Evolutionary conservation across 2,329 filamentous ascomycete species (phyloP).

Genomic region (Aspergillus phoenicis): DNA sequence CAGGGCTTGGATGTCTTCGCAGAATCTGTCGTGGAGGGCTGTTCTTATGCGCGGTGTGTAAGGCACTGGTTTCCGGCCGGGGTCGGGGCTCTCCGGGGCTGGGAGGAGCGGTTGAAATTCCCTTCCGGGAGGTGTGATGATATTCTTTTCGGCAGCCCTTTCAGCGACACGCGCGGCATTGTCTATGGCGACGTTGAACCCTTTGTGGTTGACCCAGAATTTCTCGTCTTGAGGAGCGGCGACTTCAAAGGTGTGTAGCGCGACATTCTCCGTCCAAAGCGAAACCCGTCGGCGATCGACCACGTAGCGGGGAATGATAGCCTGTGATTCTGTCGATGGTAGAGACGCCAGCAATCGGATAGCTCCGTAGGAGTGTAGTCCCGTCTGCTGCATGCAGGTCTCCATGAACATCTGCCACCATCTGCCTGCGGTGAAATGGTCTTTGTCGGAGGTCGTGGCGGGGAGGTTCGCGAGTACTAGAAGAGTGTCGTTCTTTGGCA

Average conservation of each 20-base stretch:
- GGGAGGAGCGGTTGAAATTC: slow-evolving; percentile 25
- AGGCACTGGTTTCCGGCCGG: slow-evolving; percentile 17
- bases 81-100: slow-evolving; percentile 27
- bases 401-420: slow-evolving; percentile 59
- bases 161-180: slow-evolving; percentile 33
- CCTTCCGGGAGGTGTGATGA: slow-evolving; percentile 36
- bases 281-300: slow-evolving; percentile 58
- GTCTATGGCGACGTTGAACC: slow-evolving; percentile 26
- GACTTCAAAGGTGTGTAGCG: slow-evolving; percentile 54
- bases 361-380: slow-evolving; percentile 75
- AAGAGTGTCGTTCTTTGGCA: slow-evolving; percentile 68
- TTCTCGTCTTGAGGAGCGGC: slow-evolving; percentile 45
- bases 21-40: slow-evolving; percentile 37
- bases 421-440: slow-evolving; percentile 54
- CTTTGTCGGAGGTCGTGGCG: slow-evolving; percentile 55
- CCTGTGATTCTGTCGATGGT: slow-evolving; percentile 60
- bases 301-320: slow-evolving; percentile 63
- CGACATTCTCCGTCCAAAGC: slow-evolving; percentile 60
- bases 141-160: slow-evolving; percentile 29
- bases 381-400: slow-evolving; percentile 58
- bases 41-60: slow-evolving; percentile 42
- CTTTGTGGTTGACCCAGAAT: slow-evolving; percentile 26
- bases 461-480: slow-evolving; percentile 72
- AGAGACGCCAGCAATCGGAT: slow-evolving; percentile 79
- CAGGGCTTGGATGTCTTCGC: slow-evolving; percentile 16